Evolutionary conservation across 1,284 basidiomycete species (phyloP), one percentile per base, ranked within the genome.

Genomic region (Puccinia horiana): DNA sequence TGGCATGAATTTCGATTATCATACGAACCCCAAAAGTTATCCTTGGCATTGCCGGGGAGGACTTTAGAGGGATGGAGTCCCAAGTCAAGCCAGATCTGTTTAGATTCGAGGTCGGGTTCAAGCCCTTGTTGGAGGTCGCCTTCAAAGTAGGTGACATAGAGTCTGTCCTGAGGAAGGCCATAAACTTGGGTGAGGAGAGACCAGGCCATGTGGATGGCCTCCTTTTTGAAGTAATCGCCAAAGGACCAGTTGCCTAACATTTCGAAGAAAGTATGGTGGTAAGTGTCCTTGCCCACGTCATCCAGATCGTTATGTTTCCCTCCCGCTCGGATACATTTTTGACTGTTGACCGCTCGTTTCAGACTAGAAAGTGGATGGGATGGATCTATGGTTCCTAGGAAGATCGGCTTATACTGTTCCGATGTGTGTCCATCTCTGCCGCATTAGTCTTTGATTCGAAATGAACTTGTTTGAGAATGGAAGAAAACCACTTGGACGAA

Each of bases 211-310:
- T 47, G 32, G 29, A 75, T 54, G 14, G 70, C 79, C 5, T 81
- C 79, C 63, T 35, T 26, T 54, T 81, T 81, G 61, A 81, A 81
- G 65, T 81, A 81, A 69, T 81, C 79, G 35, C 79, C 79, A 44
- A 81, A 81, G 26, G 79, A 81, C 79, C 79, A 81, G 54, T 81
- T 81, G 26, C 79, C 79, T 23, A 81, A 40, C 79, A 81, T 81
- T 37, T 81, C 79, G 65, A 81, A 82, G 77, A 79, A 81, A 26
- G 79, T 81, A 42, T 81, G 79, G 74, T 81, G 79, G 40, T 81
- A 81, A 0, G 79, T 81, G 65, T 81, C 79, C 47, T 81, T 81
- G 47, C 79, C 79, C 3, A 81, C 79, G 40, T 81, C 79, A 58
- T 81, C 79, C 37, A 81, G 29, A 63, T 81, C 79, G 40, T 81